Base-by-base conservation (phyloP, 176 grass and related monocot species). In the Metroxylon sagu region DNA sequence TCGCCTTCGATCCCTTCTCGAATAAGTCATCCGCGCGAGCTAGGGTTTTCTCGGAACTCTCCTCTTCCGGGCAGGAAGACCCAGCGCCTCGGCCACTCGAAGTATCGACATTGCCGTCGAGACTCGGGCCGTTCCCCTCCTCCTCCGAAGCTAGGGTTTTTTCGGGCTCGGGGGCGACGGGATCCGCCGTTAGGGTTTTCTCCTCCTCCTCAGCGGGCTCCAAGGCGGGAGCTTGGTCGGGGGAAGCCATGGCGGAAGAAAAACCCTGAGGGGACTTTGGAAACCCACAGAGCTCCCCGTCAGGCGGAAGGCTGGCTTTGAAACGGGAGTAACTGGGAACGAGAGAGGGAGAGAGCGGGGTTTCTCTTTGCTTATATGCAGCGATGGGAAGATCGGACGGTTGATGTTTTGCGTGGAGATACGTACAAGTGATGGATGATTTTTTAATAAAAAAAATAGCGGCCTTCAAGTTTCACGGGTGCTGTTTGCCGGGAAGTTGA, bases 1-100 rank as follows among this genome's bases (percentile, higher is more conserved):
- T 88, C 43, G 93, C 87, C 62, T 83, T 92, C 29, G 93, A 92
- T 5, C 93, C 87, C 65, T 57, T 52, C 52, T 83, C 79, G 70
- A 88, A 92, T 26, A 88, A 74, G 59, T 83, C 87, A 52, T 92
- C 79, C 61, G 93, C 93, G 59, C 28, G 56, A 31, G 78, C 76
- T 85, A 98, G 87, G 81, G 84, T 82, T 75, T 72, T 43, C 26
- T 72, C 73, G 48, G 50, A 26, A 25, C 74, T 57, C 61, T 73
- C 63, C 6, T 51, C 57, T 35, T 57, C 76, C 15, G 18, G 14
- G 14, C 19, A 19, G 4, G 31, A 18, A 18, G 19, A 15, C 18
- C 25, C 62, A 18, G 62, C 19, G 10, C 21, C n/a, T 6, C 14
- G 0, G 26, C 14, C 56, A 5, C 59, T 35, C 28, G 26, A 54